Evolutionary conservation across 75 land plant genomes (phyloP), one percentile per base, ranked within the genome.

Genomic region (Ceratopteris richardii): DNA sequence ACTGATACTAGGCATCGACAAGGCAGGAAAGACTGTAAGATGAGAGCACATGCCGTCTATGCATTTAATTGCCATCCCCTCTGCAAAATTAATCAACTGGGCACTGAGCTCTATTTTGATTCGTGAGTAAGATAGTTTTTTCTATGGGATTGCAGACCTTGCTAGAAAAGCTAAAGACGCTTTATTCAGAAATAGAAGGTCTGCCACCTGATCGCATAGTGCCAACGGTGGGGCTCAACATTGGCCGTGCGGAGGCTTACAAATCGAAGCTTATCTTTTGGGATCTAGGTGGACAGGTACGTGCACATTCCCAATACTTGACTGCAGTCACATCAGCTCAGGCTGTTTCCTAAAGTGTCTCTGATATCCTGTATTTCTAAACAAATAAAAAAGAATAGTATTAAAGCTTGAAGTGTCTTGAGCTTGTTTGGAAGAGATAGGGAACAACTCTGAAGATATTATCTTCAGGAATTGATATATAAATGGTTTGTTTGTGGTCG

Each of bases 281-380:
- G 97, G 97, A 91, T 65, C 66, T 91, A 26, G 97, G 97, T 60
- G 97, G 97, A 44, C 97, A 88, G 94, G 94, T 85, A 60, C 60
- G 73, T 33, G 37, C 37, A 33, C 9, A 33, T n/a, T n/a, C n/a
- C n/a, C n/a, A n/a, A n/a, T n/a, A n/a, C n/a, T 40, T 21, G 31
- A 51, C 56, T 57, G 23, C 28, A 54, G 54, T 16, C n/a, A 13
- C 10, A 12, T n/a, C 10, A 11, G 23, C 53, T 40, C 42, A 9
- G 42, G 9, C 42, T 40, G 14, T n/a, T n/a, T n/a, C n/a, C n/a
- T n/a, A n/a, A n/a, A n/a, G n/a, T n/a, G n/a, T n/a, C n/a, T n/a
- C n/a, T n/a, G 42, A n/a, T n/a, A n/a, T n/a, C n/a, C n/a, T n/a
- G n/a, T n/a, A n/a, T n/a, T n/a, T n/a, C n/a, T n/a, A n/a, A n/a